Base-by-base conservation (phyloP, 2,329 filamentous ascomycete species). In the Decorospora gaudefroyi region DNA sequence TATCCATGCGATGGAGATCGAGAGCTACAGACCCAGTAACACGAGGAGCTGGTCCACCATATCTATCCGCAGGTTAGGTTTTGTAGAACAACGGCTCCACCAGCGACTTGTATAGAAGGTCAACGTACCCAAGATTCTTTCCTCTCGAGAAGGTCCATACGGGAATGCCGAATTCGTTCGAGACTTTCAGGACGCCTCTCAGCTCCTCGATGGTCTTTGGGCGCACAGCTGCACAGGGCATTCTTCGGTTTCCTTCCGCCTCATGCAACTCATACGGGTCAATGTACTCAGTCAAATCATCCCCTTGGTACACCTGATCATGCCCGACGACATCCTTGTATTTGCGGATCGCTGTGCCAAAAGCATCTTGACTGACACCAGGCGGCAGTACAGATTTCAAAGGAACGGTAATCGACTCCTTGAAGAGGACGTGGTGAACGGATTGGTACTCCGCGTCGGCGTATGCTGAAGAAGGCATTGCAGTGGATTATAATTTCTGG, bases 211-310 rank as follows among this genome's bases (percentile, higher is more conserved):
- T 28, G 19, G 49, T 53, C 39, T 55, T 60, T 0, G 64, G 62
- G 61, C 73, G 71, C 11, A 76, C 69, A 6, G 74, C 74, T 5
- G 72, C 74, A 33, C 73, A 72, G 2, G 74, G 73, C 30, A 76
- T 65, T 29, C 68, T 72, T 16, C 74, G 65, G 39, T 65, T 59
- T 3, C 66, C 62, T 4, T 68, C 67, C 3, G 62, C 64, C 46
- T 76, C 74, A 3, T 67, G 67, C 7, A 76, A 63, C 57, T 77
- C 74, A 40, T 76, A 77, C 1, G 74, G 74, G 40, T 76, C 74
- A 29, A 76, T 72, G 44, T 76, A 76, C 42, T 76, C 74, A 4
- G 61, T 67, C 22, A 77, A 47, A 1, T 55, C 64, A 16, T 70
- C 61, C n/a, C 67, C 67, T 4, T 62, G 59, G 38, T 74, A 69